A percentile compares a stretch with the other conserved stretches of the same genome.
Evolutionary conservation across 257 asterid genomes (phyloP).

Genomic region (Penstemon newberryi): DNA sequence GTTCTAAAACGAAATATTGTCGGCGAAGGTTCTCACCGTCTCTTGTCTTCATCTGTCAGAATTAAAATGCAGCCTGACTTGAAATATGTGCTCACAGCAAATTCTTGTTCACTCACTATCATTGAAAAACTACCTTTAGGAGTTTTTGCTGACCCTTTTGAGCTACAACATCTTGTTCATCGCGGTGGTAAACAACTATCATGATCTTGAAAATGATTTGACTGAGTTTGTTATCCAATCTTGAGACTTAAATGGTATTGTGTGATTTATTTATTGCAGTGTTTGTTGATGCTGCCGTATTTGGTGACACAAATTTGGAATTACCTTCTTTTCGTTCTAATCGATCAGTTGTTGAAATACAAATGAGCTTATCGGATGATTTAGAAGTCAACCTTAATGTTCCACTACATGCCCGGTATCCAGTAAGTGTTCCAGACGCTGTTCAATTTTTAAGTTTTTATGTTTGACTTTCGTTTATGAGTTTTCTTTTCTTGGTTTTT

Average conservation of each 20-base stretch:
- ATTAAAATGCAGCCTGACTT: conserved; percentile 38
- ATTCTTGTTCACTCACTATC: conserved; percentile 50
- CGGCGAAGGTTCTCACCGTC: conserved; percentile 96
- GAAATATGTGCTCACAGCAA: conserved; percentile 31
- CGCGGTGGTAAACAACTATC: conserved; percentile 54
- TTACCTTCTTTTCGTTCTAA: conserved; percentile 80
- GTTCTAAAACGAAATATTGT: conserved; percentile 40
- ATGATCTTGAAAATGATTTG: background rate
- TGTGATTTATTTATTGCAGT: conserved; percentile 44
- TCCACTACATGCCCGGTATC: conserved; percentile 90
- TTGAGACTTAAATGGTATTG: conserved; percentile 11
- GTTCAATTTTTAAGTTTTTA: conserved; percentile 3
- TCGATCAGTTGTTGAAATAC: conserved; percentile 73
- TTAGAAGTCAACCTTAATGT: conserved; percentile 50
- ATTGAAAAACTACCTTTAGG: conserved; percentile 79
- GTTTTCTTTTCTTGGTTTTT: conserved; percentile 3
- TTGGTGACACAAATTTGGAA: conserved; percentile 91
- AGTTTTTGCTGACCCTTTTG: conserved; percentile 90
- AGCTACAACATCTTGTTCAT: conserved; percentile 81
- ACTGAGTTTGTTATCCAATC: background rate
- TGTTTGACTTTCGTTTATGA: background rate
- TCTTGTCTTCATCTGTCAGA: conserved; percentile 49
- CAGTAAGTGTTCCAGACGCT: conserved; percentile 37
- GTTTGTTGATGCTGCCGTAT: conserved; percentile 60
- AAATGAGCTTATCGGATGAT: conserved; percentile 43